These are phyloP conservation scores for Pestalotiopsis sp. DNA, from an alignment of 2,329 filamentous ascomycete species.

Conservation along the genomic window DNA sequence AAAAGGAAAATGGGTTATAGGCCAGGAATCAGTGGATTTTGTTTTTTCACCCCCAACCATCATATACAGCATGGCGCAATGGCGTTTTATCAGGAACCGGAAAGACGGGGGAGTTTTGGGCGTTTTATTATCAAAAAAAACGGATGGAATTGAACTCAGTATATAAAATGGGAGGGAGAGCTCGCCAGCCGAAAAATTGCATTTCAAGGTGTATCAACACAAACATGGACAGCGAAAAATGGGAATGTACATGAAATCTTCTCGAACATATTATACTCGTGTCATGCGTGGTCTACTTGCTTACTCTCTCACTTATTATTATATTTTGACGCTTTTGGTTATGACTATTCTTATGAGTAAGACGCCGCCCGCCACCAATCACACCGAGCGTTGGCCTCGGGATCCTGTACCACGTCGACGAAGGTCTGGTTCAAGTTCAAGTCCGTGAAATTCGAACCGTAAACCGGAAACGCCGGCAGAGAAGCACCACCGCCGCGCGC, in stretches of 20 bases:
- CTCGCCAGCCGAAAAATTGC: too few species aligned
- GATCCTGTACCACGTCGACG: constrained; percentile 2
- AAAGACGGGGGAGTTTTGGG: neutral
- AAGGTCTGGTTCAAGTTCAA: constrained; percentile 11
- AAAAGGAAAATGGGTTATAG: neutral
- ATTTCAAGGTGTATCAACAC: too few species aligned
- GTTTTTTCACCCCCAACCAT: too few species aligned
- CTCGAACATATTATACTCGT: too few species aligned
- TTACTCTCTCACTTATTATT: neutral
- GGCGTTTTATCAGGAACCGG: neutral
- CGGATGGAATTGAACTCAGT: neutral
- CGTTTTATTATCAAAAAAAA: neutral
- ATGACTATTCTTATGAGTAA: neutral
- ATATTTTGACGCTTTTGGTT: neutral
- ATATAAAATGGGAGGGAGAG: neutral
- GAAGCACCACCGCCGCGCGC: neutral
- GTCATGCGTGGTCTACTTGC: too few species aligned
- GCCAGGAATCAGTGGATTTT: too few species aligned
- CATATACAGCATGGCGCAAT: neutral
- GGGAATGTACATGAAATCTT: too few species aligned
- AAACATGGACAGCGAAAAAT: too few species aligned
- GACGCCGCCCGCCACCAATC: constrained; percentile 5
- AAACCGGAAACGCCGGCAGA: neutral
- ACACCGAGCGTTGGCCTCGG: constrained; percentile 2
- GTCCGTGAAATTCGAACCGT: neutral